Base-by-base conservation (phyloP, 1,139 yeast genomes). In the Saccharomycopsis hybrid region DNA sequence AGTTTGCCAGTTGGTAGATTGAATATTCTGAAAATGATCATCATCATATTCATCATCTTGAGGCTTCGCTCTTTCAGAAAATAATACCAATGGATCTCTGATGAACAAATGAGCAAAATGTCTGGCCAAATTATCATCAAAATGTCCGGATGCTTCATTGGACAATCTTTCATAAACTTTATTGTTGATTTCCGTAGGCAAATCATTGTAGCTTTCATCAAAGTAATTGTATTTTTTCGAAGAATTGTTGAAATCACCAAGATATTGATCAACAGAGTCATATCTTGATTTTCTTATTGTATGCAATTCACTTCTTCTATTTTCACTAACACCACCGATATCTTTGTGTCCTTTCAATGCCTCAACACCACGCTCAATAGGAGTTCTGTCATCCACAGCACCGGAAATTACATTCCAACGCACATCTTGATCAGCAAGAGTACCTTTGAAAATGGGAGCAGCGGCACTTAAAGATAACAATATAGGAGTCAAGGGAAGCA, bases 1-100 rank as follows among this genome's bases (percentile, higher is more conserved):
- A 1, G 97, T 87, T 69, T 92, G 98, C 99, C 99, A 92, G 64
- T 92, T 92, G 5, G 99, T 94, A 44, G 95, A 85, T 70, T 94
- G 98, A 55, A 92, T 82, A 67, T 94, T 92, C 65, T 92, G 98
- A 67, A 92, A 94, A 68, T 94, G 98, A 62, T 90, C 97, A 51
- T 86, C 87, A 35, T 52, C 54, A 38, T 13, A 43, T 44, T 86
- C 88, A 13, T 68, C 66, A 7, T 63, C 60, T 63, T 89, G 82
- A 62, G 86, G 96, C 51, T 82, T 68, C 25, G 90, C 68, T 52
- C 85, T 72, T 68, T 92, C 98, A 56, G 80, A 76, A 65, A 90
- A 92, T n/a, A 94, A 74, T 28, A 92, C 97, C 48, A 92, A 70
- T 2, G 98, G 97, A 64, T 92, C 98, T 55, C 99, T 78, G 53